Evolutionary conservation across 352 stramenopile species (phyloP).

Genomic region (Globisporangium uncinulatum): DNA sequence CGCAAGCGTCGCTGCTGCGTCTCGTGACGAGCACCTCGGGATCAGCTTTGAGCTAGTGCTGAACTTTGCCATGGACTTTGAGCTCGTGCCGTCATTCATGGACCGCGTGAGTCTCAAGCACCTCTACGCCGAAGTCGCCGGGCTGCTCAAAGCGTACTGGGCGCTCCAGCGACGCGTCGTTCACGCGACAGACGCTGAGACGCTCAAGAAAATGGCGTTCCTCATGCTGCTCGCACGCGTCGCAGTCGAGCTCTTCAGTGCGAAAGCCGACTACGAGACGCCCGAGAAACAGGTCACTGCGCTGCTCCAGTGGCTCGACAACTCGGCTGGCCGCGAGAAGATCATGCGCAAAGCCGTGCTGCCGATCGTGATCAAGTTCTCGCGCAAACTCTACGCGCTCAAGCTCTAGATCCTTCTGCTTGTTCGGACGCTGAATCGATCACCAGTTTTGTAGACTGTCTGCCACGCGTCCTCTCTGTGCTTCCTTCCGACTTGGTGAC

Average conservation of each 20-base stretch:
- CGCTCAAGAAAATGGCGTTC: constrained; percentile 69
- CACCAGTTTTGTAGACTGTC: neutral
- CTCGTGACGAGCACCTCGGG: constrained; percentile 44
- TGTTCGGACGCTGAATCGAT: neutral
- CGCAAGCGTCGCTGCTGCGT: neutral
- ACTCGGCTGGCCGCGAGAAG: constrained; percentile 60
- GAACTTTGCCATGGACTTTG: constrained; percentile 75
- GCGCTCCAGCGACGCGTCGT: constrained; percentile 47
- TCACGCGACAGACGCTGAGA: constrained; percentile 48
- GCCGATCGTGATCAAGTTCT: constrained; percentile 71
- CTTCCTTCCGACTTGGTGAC: too few relatives aligned
- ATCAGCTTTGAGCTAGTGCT: constrained; percentile 63
- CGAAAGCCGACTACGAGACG: constrained; percentile 64
- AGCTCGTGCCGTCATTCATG: constrained; percentile 77
- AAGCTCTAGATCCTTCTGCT: constrained; percentile 8
- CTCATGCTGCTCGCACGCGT: constrained; percentile 54
- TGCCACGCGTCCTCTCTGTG: too few relatives aligned
- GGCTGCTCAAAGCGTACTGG: constrained; percentile 59
- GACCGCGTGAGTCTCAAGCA: constrained; percentile 71
- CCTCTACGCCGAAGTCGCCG: constrained; percentile 52
- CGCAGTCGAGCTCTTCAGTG: constrained; percentile 62
- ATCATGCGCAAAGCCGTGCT: constrained; percentile 59
- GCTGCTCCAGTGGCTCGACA: constrained; percentile 74
- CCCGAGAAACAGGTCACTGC: constrained; percentile 64
- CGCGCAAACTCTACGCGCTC: constrained; percentile 52